These are phyloP conservation scores for Corinectria fuckeliana DNA, from an alignment of 2,329 filamentous ascomycete species.

Conservation along the genomic window DNA sequence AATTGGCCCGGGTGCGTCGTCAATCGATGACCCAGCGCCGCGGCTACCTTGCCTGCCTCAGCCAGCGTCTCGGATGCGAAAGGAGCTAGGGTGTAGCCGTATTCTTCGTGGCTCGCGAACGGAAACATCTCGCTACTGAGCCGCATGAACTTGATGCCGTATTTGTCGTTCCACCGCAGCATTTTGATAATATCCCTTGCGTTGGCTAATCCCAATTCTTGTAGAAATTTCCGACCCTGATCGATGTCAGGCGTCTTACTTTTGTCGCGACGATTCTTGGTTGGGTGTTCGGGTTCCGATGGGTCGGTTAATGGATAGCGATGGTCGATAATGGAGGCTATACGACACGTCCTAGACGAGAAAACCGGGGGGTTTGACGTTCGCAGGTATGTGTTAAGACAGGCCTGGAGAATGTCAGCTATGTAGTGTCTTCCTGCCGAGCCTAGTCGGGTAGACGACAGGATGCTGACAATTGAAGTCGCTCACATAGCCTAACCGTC, in stretches of 20 bases:
- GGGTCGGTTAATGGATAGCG: slow-evolving; percentile 81
- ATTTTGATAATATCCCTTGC: slow-evolving; percentile 84
- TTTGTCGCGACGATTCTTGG: slow-evolving; percentile 85
- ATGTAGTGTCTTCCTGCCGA: neutral
- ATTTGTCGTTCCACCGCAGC: slow-evolving; percentile 89
- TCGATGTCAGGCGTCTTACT: slow-evolving; percentile 69
- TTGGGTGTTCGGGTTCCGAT: slow-evolving; percentile 77
- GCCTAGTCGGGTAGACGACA: slow-evolving; percentile 15
- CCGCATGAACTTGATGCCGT: slow-evolving; percentile 90
- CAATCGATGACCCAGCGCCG: slow-evolving; percentile 80
- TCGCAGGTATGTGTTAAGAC: slow-evolving; percentile 90
- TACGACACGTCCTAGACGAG: slow-evolving; percentile 88
- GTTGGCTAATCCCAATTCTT: slow-evolving; percentile 81
- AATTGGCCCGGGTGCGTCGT: slow-evolving; percentile 94
- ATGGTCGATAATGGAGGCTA: slow-evolving; percentile 88
- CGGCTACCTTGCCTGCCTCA: slow-evolving; percentile 78
- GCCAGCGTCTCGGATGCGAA: slow-evolving; percentile 82
- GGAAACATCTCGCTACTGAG: slow-evolving; percentile 97
- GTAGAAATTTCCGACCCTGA: slow-evolving; percentile 75
- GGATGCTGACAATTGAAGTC: slow-evolving; percentile 11
- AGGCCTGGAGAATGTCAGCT: slow-evolving; percentile 62
- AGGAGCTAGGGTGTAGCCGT: slow-evolving; percentile 83
- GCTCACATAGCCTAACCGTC: slow-evolving; percentile 84
- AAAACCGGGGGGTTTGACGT: slow-evolving; percentile 84
- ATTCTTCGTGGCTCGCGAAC: slow-evolving; percentile 86